A percentile compares a stretch with the other conserved stretches of the same genome.
Conservation (phyloP, 1,139 yeast genomes). For the Nakaseomyces uthaithaninus region DNA sequence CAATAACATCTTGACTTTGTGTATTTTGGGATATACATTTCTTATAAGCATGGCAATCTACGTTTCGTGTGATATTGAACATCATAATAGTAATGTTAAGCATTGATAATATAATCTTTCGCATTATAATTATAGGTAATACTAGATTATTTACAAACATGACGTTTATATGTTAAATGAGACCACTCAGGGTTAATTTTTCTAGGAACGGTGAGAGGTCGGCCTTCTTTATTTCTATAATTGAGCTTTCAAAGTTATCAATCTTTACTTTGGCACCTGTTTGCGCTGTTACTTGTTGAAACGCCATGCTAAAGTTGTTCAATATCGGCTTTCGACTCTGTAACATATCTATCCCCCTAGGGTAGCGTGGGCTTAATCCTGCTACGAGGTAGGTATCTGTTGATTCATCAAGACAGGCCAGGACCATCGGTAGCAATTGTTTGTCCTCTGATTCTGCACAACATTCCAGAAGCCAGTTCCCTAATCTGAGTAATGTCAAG, state of each 20-base stretch:
- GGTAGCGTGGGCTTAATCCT: conserved; percentile 80
- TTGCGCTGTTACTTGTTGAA: conserved; percentile 72
- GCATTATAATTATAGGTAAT: no score
- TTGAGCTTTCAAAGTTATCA: conserved; percentile 90
- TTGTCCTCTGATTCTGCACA: conserved; percentile 73
- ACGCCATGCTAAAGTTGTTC: conserved; percentile 83
- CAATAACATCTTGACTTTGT: no score
- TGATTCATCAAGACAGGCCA: conserved; percentile 71
- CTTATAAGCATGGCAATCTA: no score
- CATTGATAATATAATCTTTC: no score
- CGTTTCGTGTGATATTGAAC: no score
- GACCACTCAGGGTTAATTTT: conserved; percentile 50
- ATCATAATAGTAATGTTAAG: no score
- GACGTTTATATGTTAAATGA: conserved; percentile 25
- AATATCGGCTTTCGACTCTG: conserved; percentile 39
- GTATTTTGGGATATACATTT: no score
- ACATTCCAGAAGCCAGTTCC: conserved; percentile 85
- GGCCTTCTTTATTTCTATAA: conserved; percentile 80
- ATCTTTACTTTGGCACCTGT: conserved; percentile 86
- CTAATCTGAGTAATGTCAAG: conserved; percentile 70
- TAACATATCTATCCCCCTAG: conserved; percentile 47
- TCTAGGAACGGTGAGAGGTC: conserved; percentile 86
- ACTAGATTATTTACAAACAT: neutral
- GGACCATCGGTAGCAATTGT: conserved; percentile 67
- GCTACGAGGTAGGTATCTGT: conserved; percentile 81